A percentile compares a stretch with the other conserved stretches of the same genome.
These are phyloP conservation scores for Rutidosis leptorrhynchoides DNA, from an alignment of 129 eudicot genomes.

Conservation along the genomic window DNA sequence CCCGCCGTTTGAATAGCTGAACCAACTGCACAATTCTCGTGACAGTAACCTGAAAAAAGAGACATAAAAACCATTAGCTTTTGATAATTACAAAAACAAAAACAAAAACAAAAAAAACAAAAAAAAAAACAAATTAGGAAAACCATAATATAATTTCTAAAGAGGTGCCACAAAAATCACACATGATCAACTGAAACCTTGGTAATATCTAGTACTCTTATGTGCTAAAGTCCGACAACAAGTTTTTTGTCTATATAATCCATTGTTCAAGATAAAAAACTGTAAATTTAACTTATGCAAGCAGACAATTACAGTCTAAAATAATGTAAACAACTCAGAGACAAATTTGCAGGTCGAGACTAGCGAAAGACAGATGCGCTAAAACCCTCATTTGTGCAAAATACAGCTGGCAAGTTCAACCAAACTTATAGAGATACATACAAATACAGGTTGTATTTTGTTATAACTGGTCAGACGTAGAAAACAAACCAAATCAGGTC, in stretches of 20 bases:
- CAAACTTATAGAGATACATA: no score
- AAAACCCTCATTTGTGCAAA: no score
- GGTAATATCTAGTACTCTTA: no score
- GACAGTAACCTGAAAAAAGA: constrained; percentile 68
- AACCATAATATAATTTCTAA: constrained; percentile 7
- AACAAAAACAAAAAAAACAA: background rate
- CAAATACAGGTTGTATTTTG: no score
- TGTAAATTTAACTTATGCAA: background rate
- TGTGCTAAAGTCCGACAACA: background rate
- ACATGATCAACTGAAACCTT: background rate
- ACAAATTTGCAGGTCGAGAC: no score
- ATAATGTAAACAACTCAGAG: background rate
- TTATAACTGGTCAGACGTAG: background rate
- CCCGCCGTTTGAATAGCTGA: constrained; percentile 40
- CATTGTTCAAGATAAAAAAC: no score
- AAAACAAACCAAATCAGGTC: background rate
- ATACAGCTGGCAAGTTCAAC: background rate
- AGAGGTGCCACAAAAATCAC: background rate
- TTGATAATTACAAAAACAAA: no score
- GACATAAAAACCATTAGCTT: background rate
- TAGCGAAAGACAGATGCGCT: no score
- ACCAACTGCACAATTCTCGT: constrained; percentile 56
- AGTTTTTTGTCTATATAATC: background rate
- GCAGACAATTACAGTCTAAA: background rate
- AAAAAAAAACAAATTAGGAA: background rate